Base-by-base conservation (phyloP, 768 basidiomycete species). In the Lactarius vividus region DNA sequence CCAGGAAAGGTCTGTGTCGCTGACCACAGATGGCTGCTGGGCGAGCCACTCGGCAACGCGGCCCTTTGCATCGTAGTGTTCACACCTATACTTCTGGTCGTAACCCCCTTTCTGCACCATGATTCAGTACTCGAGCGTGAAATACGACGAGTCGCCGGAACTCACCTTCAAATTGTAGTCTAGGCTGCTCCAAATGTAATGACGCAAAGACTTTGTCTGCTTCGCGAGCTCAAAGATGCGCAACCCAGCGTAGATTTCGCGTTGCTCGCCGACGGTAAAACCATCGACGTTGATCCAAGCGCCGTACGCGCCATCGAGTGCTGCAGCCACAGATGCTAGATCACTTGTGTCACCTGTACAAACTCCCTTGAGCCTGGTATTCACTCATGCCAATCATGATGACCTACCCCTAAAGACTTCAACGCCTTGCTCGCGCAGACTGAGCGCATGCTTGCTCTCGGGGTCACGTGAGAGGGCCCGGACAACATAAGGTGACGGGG, bases 261-360 rank as follows among this genome's bases (percentile, higher is more conserved):
- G 74, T 65, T 78, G 73, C 69, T 79, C 77, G 20, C 79, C 79
- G n/a, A 80, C 76, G 6, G 76, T 80, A 64, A 79, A 80, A 20
- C 68, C 68, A 26, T 66, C 65, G 7, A 57, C n/a, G 58, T 80
- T 80, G 54, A 80, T 74, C 71, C 74, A 80, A 15, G 75, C 76
- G n/a, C 79, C 79, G 56, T 68, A 73, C 49, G 33, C 73, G 73
- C 28, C 75, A 75, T 62, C 77, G 61, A 77, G 71, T 7, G 77
- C 76, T 20, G 68, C 69, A 9, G 71, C 69, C 15, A 79, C 74
- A 15, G 73, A 64, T 3, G 57, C 53, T 29, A 77, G 60, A 39
- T 66, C 40, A 20, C 58, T 60, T 13, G 65, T 62, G 39, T 66
- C 29, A 31, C 68, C 65, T 69, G 33, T 55, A 23, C 15, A n/a